Evolutionary conservation across 1,139 yeast genomes (phyloP), one percentile per base, ranked within the genome.

Genomic region (Nakaseomyces sp.): DNA sequence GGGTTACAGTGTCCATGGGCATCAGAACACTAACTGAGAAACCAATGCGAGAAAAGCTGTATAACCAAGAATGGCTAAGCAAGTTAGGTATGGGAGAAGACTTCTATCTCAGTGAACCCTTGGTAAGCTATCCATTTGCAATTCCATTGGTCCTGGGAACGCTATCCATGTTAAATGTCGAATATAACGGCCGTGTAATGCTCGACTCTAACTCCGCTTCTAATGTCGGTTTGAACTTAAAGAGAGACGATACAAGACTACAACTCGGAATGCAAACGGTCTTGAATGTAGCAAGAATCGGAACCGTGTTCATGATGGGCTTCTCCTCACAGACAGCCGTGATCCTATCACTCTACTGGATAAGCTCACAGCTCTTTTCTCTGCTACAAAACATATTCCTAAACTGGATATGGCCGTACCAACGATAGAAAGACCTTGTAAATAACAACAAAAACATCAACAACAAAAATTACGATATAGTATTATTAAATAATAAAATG

Each of bases 311-410:
- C 52, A 70, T 89, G 66, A 86, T 87, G 83, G 89, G 89, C 5
- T 71, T 87, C 10, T 73, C 95, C 0, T 74, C 87, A 43, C 93
- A 88, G 56, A 95, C 96, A 0, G 95, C 96, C 0, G 69, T 80
- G 18, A 88, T 94, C 0, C 68, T 89, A 37, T 77, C 81, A 0
- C 62, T 87, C 25, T 89, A 87, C 63, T 89, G 97, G 97, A 71
- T 86, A 26, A 78, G 89, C 40, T 87, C 96, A 0, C 89, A 86
- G 59, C 57, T 73, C 2, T 88, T 72, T 57, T 88, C 96, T 1
- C 67, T 86, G 49, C 50, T 76, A 0, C 96, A 88, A 55, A 89
- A 88, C 57, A 61, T 83, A 12, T 47, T 82, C n/a, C 66, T 89
- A 59, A 94, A 88, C 57, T 68, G 72, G 51, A 66, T 72, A 40